phyloP scores from a whole-genome alignment of 805 yeast genomes.

The Cyberlindnera maritima region DNA sequence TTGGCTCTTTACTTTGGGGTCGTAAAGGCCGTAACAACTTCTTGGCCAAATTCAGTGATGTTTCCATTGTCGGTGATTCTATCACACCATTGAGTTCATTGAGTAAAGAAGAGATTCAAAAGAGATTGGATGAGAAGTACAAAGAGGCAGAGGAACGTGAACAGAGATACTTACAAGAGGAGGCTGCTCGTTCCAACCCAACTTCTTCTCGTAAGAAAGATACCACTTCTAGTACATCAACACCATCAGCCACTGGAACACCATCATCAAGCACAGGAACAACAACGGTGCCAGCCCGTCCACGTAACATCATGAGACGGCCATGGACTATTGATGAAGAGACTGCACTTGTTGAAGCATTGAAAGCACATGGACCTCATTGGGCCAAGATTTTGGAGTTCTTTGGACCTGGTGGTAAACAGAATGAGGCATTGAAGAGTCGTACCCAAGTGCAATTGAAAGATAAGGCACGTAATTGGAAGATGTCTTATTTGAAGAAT shows the following conservation, averaged over 20 bases:
- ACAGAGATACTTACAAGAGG: not conserved
- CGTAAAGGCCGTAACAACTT: conserved; percentile 37
- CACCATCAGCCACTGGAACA: not conserved
- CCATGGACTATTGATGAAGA: conserved; percentile 92
- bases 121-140: conserved; percentile 17
- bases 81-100: conserved; percentile 8
- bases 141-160: conserved; percentile 18
- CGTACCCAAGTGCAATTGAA: conserved; percentile 90
- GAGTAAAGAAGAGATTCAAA: conserved; percentile 24
- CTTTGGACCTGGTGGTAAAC: conserved; percentile 92
- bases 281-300: conserved; percentile 16
- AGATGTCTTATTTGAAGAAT: conserved; percentile 75
- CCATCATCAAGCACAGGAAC: conserved; percentile 14
- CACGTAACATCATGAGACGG: conserved; percentile 44
- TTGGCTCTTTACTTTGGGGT: conserved; percentile 74
- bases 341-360: conserved; percentile 73
- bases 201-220: not conserved
- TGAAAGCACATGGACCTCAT: conserved; percentile 80
- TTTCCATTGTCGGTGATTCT: conserved; percentile 1
- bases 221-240: not conserved
- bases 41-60: conserved; percentile 13
- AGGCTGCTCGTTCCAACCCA: conserved; percentile 1
- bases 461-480: conserved; percentile 96
- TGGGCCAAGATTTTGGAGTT: conserved; percentile 90
- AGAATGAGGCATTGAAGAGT: conserved; percentile 79